Conservation (phyloP, 345 rosid species). For the Arabis alpina region DNA sequence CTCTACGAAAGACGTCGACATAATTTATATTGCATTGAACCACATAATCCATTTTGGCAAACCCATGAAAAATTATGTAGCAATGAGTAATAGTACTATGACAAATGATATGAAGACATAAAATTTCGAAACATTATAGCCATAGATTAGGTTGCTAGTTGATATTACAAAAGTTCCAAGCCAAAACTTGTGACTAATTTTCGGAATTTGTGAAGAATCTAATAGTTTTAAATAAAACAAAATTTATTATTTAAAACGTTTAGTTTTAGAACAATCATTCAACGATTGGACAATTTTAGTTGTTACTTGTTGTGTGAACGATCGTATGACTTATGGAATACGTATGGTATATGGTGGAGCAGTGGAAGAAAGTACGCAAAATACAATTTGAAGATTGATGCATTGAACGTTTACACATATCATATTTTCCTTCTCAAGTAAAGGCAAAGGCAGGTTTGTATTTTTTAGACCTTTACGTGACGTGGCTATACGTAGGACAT, state of each 20-base stretch:
- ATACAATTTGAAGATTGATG: conserved; percentile 31
- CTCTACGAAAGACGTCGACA: too few relatives aligned
- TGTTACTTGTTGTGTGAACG: conserved; percentile 29
- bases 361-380: conserved; percentile 26
- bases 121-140: too few relatives aligned
- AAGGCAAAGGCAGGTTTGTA: conserved; percentile 35
- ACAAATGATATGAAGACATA: neutral
- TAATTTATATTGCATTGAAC: too few relatives aligned
- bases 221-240: too few relatives aligned
- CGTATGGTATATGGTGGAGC: conserved; percentile 34
- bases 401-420: conserved; percentile 36
- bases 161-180: neutral
- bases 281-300: neutral
- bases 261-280: too few relatives aligned
- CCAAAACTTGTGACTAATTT: too few relatives aligned
- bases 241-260: too few relatives aligned
- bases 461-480: conserved; percentile 26
- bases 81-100: neutral
- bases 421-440: conserved; percentile 29
- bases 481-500: conserved; percentile 23
- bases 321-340: conserved; percentile 25
- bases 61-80: neutral
- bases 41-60: too few relatives aligned
- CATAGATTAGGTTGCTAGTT: conserved; percentile 15
- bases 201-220: too few relatives aligned